Evolutionary conservation across 768 basidiomycete genomes (phyloP).

Genomic region (Mycena maculata): DNA sequence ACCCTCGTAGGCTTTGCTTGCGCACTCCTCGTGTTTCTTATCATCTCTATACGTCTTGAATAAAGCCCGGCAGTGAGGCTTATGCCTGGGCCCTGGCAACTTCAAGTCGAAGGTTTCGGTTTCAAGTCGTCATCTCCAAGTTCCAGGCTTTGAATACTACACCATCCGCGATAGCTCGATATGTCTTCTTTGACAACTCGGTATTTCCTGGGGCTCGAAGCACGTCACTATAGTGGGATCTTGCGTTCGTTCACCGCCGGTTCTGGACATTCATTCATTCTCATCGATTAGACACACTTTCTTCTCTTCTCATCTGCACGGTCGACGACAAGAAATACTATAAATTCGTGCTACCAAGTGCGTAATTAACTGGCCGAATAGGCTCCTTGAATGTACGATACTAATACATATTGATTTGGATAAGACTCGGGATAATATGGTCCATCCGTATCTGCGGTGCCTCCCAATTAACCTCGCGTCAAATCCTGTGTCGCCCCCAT

Average conservation of each 20-base stretch:
- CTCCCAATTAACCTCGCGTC: neutral
- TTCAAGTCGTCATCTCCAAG: too few species aligned
- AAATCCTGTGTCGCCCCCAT: constrained; percentile 29
- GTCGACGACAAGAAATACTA: neutral
- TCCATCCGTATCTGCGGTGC: neutral
- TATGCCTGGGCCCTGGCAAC: neutral
- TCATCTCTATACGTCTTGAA: neutral
- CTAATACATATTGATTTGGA: neutral
- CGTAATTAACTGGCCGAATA: constrained; percentile 21
- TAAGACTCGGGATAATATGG: neutral
- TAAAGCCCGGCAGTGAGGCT: constrained; percentile 9
- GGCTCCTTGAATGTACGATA: constrained; percentile 15
- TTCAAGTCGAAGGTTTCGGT: neutral
- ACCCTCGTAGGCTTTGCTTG: neutral
- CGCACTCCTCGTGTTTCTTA: constrained; percentile 18
- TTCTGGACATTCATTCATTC: too few species aligned
- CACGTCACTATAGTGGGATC: too few species aligned
- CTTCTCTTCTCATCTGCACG: neutral
- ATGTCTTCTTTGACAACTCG: too few species aligned
- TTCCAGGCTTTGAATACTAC: too few species aligned
- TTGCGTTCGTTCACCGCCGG: too few species aligned
- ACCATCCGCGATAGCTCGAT: too few species aligned
- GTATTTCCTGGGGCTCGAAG: too few species aligned
- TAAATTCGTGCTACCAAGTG: constrained; percentile 1
- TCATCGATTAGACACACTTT: too few species aligned